Evolutionary conservation across 768 basidiomycete genomes (phyloP).

Genomic region (Trametes coccinea): DNA sequence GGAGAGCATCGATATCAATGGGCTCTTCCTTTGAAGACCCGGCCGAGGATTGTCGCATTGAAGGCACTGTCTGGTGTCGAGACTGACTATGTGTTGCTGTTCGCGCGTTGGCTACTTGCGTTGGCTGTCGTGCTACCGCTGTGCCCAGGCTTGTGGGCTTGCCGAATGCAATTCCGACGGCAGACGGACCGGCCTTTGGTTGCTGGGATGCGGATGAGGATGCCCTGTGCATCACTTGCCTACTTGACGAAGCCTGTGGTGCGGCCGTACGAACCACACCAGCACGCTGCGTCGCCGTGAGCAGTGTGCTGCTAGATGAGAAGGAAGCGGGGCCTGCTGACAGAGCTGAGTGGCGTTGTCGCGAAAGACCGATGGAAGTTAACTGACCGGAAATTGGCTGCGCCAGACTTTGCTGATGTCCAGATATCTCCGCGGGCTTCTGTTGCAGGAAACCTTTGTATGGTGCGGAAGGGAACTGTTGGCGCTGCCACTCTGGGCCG

Average conservation of each 20-base stretch:
- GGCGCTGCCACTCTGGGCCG: conserved; percentile 11
- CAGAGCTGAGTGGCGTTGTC: neutral
- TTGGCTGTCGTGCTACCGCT: neutral
- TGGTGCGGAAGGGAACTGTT: conserved; percentile 11
- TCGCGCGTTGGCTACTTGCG: neutral
- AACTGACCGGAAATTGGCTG: neutral
- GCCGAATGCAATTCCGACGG: neutral
- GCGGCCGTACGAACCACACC: neutral
- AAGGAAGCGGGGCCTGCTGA: neutral
- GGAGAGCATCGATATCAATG: conserved; percentile 3
- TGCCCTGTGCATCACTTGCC: neutral
- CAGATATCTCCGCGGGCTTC: neutral
- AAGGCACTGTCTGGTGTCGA: neutral
- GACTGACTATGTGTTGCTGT: neutral
- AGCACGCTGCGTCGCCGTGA: neutral
- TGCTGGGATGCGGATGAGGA: neutral
- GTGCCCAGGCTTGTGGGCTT: neutral
- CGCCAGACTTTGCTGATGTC: neutral
- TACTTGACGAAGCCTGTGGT: conserved; percentile 4
- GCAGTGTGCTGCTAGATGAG: conserved; percentile 9
- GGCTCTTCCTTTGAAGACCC: conserved; percentile 3
- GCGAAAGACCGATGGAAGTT: neutral
- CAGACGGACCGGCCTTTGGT: neutral
- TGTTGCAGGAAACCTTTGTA: neutral
- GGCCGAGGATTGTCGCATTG: neutral